These are phyloP conservation scores for Cryptosporidium sp. DNA, from an alignment of 169 alveolate genomes.

Conservation along the genomic window DNA sequence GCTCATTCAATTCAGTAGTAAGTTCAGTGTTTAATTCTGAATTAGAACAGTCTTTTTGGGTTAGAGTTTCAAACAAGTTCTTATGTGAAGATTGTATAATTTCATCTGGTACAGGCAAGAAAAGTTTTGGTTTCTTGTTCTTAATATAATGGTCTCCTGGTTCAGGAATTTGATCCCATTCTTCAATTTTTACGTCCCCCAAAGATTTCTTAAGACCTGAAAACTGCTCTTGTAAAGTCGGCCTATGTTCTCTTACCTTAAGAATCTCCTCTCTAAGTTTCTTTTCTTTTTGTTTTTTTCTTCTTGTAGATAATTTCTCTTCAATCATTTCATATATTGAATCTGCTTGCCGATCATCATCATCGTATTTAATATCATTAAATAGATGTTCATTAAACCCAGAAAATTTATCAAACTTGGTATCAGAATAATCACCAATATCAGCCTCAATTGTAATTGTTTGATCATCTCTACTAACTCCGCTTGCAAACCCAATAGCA, in stretches of 20 bases:
- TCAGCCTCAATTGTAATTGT: slow-evolving; percentile 85
- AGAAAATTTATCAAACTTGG: slow-evolving; percentile 92
- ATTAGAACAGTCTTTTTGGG: slow-evolving; percentile 65
- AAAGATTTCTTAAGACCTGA: slow-evolving; percentile 83
- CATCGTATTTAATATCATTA: slow-evolving; percentile 90
- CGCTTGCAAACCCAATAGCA: slow-evolving; percentile 97
- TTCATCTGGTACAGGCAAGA: slow-evolving; percentile 93
- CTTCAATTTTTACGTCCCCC: slow-evolving; percentile 88
- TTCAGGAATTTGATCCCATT: slow-evolving; percentile 98
- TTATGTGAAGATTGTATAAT: slow-evolving; percentile 81
- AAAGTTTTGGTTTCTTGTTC: slow-evolving; percentile 89
- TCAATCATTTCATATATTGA: slow-evolving; percentile 91
- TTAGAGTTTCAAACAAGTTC: slow-evolving; percentile 55
- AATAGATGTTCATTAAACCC: slow-evolving; percentile 91
- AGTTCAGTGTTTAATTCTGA: slow-evolving; percentile 32
- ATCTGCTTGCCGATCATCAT: slow-evolving; percentile 94
- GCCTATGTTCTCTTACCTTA: slow-evolving; percentile 89
- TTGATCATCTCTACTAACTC: slow-evolving; percentile 96
- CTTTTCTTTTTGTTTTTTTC: slow-evolving; percentile 90
- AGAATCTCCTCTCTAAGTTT: slow-evolving; percentile 87
- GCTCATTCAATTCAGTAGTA: slow-evolving; percentile 83
- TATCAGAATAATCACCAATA: slow-evolving; percentile 90
- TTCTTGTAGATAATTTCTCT: slow-evolving; percentile 90
- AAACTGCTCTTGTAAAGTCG: slow-evolving; percentile 84
- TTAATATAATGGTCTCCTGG: slow-evolving; percentile 90